A percentile compares a stretch with the other conserved stretches of the same genome.
Conservation (phyloP, 2,329 filamentous ascomycete species). For the Diplodia corticola region DNA sequence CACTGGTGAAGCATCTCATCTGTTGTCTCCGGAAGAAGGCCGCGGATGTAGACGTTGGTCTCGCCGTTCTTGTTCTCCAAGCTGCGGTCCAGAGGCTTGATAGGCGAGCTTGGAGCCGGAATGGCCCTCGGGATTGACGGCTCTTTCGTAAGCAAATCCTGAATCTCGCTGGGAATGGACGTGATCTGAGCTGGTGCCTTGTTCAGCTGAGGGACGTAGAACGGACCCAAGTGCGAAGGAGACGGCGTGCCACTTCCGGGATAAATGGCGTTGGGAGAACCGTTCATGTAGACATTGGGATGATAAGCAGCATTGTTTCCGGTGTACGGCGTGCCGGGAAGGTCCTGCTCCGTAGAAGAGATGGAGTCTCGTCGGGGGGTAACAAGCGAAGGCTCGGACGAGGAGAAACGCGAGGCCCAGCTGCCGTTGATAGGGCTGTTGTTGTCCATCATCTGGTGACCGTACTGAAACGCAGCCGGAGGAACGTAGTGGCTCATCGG, state of each 20-base stretch:
- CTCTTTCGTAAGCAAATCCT: constrained; percentile 60
- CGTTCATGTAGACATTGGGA: constrained; percentile 50
- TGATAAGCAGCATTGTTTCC: constrained; percentile 36
- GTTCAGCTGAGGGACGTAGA: constrained; percentile 43
- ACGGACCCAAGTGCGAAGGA: constrained; percentile 49
- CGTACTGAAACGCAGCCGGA: constrained; percentile 46
- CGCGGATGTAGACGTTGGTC: constrained; percentile 97
- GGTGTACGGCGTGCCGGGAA: constrained; percentile 50
- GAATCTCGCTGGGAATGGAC: constrained; percentile 45
- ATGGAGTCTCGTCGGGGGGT: constrained; percentile 54
- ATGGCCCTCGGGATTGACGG: constrained; percentile 85
- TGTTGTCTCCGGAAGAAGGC: constrained; percentile 90
- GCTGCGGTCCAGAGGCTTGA: constrained; percentile 90
- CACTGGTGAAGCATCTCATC: constrained; percentile 84
- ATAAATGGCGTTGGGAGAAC: constrained; percentile 51
- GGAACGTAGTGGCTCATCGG: constrained; percentile 47
- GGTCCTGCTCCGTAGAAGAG: constrained; percentile 55
- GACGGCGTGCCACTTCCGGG: constrained; percentile 52
- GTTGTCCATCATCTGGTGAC: constrained; percentile 46
- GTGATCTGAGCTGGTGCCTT: constrained; percentile 42
- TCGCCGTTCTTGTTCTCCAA: constrained; percentile 93
- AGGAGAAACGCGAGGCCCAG: constrained; percentile 49
- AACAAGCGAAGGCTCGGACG: constrained; percentile 51
- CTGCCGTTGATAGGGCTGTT: constrained; percentile 47
- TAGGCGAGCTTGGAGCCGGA: constrained; percentile 80